A percentile compares a stretch with the other conserved stretches of the same genome.
phyloP scores from a whole-genome alignment of 768 basidiomycete species.

The Cantharellus anzutake region DNA sequence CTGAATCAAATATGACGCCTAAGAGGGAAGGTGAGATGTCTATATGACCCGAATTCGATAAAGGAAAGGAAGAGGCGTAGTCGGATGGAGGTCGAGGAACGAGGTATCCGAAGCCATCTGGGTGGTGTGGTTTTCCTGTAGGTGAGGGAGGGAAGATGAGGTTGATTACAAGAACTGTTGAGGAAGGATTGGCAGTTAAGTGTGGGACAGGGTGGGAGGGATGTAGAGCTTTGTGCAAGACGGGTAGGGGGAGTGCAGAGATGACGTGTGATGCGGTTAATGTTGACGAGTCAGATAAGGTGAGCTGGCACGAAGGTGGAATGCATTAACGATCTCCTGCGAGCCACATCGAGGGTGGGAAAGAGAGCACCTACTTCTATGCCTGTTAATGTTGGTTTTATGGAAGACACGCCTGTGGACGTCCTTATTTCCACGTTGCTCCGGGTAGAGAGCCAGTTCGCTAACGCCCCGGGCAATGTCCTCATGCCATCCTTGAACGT shows the following conservation, averaged over 20 bases:
- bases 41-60: constrained; percentile 7
- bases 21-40: constrained; percentile 31
- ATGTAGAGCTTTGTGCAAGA: constrained; percentile 28
- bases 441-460: constrained; percentile 23
- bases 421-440: constrained; percentile 40
- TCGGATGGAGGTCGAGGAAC: constrained; percentile 53
- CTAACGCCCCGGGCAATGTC: constrained; percentile 40
- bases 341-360: not conserved
- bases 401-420: constrained; percentile 20
- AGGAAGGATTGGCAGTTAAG: constrained; percentile 45
- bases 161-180: constrained; percentile 78
- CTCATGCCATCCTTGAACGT: constrained; percentile 65
- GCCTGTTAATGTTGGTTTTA: constrained; percentile 3
- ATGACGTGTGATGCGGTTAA: constrained; percentile 36
- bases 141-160: constrained; percentile 49
- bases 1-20: constrained; percentile 86
- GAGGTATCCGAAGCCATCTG: constrained; percentile 86
- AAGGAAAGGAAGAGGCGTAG: constrained; percentile 19
- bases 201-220: constrained; percentile 31
- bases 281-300: not conserved
- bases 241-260: constrained; percentile 54
- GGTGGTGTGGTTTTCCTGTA: constrained; percentile 32
- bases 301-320: not conserved
- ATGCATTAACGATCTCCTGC: not conserved
- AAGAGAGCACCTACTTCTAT: constrained; percentile 25